phyloP scores from a whole-genome alignment of 768 basidiomycete genomes.

The Termitomyces sp. region DNA sequence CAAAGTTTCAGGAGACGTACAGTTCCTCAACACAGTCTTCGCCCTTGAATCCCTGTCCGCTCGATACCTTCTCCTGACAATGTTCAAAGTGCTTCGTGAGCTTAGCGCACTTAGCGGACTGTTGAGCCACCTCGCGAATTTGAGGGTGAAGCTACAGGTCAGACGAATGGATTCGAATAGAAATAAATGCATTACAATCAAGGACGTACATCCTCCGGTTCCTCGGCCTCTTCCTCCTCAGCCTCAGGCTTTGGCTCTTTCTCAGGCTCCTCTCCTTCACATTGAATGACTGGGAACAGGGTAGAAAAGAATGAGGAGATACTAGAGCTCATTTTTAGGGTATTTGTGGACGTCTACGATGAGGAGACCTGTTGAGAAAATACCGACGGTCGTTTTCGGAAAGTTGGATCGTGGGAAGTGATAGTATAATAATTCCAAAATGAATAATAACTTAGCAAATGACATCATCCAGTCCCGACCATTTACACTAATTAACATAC shows the following conservation, averaged over 20 bases:
- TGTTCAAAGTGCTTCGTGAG: constrained; percentile 82
- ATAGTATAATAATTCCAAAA: background rate
- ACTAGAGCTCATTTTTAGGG: constrained; percentile 27
- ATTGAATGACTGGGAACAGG: constrained; percentile 36
- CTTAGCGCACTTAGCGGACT: constrained; percentile 57
- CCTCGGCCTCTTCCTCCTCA: constrained; percentile 44
- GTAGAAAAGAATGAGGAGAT: constrained; percentile 41
- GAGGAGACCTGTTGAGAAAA: constrained; percentile 1
- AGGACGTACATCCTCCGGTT: constrained; percentile 78
- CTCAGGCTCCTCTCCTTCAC: constrained; percentile 36
- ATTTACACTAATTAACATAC: background rate
- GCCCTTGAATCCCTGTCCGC: constrained; percentile 78
- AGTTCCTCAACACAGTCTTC: constrained; percentile 94
- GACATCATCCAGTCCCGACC: background rate
- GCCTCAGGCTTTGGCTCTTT: constrained; percentile 52
- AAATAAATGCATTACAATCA: background rate
- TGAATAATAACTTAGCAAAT: background rate
- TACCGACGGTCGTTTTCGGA: constrained; percentile 11
- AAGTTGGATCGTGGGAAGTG: constrained; percentile 8
- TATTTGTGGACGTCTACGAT: background rate
- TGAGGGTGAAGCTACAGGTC: constrained; percentile 54
- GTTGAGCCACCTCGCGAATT: constrained; percentile 72
- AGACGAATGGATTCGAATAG: background rate
- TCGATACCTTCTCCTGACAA: constrained; percentile 82
- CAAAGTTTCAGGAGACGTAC: constrained; percentile 38